A percentile compares a stretch with the other conserved stretches of the same genome.
These are phyloP conservation scores for Puccinia horiana DNA, from an alignment of 1,284 basidiomycete genomes.

Conservation along the genomic window DNA sequence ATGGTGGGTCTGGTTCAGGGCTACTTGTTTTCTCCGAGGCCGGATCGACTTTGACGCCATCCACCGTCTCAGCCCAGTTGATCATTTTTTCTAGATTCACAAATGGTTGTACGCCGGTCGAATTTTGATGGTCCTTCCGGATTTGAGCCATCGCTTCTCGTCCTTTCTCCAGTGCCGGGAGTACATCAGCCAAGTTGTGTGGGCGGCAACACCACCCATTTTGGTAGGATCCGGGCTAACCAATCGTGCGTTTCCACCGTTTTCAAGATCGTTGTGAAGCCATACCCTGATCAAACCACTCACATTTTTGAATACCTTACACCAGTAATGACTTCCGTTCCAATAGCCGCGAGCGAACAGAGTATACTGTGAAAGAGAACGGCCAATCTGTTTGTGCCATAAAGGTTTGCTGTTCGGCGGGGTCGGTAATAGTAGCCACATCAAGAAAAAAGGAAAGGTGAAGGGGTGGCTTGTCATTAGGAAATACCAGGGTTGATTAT, in stretches of 20 bases:
- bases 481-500: neutral
- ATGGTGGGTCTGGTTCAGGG: no score
- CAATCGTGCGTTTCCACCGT: neutral
- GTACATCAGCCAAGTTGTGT: conserved; percentile 25
- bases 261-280: neutral
- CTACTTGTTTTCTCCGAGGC: no score
- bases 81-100: neutral
- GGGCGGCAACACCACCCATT: neutral
- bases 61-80: neutral
- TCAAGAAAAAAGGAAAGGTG: conserved; percentile 13
- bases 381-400: neutral
- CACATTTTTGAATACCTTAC: neutral
- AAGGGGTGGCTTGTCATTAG: neutral
- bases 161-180: neutral
- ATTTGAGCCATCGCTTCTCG: neutral
- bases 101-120: neutral
- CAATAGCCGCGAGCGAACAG: conserved; percentile 17
- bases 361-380: neutral
- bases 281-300: conserved; percentile 5
- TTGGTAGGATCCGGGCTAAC: neutral
- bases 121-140: neutral
- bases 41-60: no score
- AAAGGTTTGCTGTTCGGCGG: neutral
- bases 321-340: conserved; percentile 10
- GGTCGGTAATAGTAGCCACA: neutral